Base-by-base conservation (phyloP, 2,329 filamentous ascomycete genomes). In the Monilinia fructigena region DNA sequence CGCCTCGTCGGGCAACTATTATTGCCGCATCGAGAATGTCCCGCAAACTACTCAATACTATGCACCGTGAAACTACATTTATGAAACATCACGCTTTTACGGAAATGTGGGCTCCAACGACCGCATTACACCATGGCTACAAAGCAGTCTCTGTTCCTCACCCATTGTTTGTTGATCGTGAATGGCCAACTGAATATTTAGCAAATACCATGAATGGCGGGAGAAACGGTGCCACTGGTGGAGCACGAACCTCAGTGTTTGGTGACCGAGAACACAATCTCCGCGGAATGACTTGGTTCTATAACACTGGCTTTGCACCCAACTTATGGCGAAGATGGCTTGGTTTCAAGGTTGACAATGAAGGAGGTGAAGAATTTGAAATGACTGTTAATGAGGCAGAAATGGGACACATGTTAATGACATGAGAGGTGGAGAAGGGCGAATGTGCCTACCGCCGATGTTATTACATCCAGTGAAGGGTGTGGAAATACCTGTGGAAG, bases 131-230 rank as follows among this genome's bases (percentile, higher is more conserved):
- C 68, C 93, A 97, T 76, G 94, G 94, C 14, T 88, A 91, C 79
- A 98, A 97, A 80, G 93, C 92, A 48, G 93, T 97, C 18, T 96
- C 90, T 71, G 92, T 89, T 2, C 94, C 94, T 1, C 94, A 98
- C 74, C 92, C 93, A 1, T 84, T 96, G 65, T 98, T 90, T 76
- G 86, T 94, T 20, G 93, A 97, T 78, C 88, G 93, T 66, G 85
- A 87, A 73, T 98, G 94, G 94, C 93, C 93, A 0, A 84, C 85
- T 2, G 84, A 86, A 63, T 93, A 93, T 75, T 85, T 95, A 68
- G 89, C 92, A 47, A 84, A 85, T 47, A 87, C 91, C 1, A 91
- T 94, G 79, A 97, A 98, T 77, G 89, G 85, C 28, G 91, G 91
- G 26, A 83, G 84, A 45, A 90, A 92, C 75, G 90, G 90, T 18